A percentile compares a stretch with the other conserved stretches of the same genome.
Conservation (phyloP, 371 early-diverging fungal genomes). For the Rhizomucor pusillus region DNA sequence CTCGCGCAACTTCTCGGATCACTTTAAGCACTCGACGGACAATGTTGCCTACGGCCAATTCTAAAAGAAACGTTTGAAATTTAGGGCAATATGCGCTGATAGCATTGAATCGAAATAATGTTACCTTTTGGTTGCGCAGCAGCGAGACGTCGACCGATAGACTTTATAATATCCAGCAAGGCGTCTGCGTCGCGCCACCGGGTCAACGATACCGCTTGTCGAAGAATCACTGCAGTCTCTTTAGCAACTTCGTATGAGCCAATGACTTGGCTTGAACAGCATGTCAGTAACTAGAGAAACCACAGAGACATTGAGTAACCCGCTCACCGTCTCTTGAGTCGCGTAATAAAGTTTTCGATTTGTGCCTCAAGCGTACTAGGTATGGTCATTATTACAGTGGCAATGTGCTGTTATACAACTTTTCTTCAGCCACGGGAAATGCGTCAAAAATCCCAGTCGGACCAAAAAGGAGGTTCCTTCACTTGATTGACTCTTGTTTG, state of each 20-base stretch:
- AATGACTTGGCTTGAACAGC: slow-evolving; percentile 62
- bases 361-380: slow-evolving; percentile 37
- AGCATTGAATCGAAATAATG: not conserved
- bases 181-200: slow-evolving; percentile 69
- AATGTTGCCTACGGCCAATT: slow-evolving; percentile 87
- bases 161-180: slow-evolving; percentile 62
- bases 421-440: too few species aligned
- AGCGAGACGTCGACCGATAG: slow-evolving; percentile 66
- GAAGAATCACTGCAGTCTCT: slow-evolving; percentile 77
- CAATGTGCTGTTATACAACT: not conserved
- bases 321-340: slow-evolving; percentile 57
- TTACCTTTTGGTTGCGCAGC: slow-evolving; percentile 84
- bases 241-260: slow-evolving; percentile 77
- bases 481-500: too few species aligned
- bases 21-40: slow-evolving; percentile 80
- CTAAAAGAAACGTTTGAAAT: slow-evolving; percentile 29
- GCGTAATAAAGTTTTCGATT: slow-evolving; percentile 51
- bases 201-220: slow-evolving; percentile 73
- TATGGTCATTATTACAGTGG: slow-evolving; percentile 23
- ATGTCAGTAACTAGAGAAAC: slow-evolving; percentile 1
- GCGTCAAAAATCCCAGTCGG: too few species aligned
- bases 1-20: slow-evolving; percentile 73
- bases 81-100: not conserved
- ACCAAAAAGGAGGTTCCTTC: too few species aligned
- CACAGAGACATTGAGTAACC: not conserved